phyloP scores from a whole-genome alignment of 2,329 filamentous ascomycete genomes.

The Leptographium procerum region DNA sequence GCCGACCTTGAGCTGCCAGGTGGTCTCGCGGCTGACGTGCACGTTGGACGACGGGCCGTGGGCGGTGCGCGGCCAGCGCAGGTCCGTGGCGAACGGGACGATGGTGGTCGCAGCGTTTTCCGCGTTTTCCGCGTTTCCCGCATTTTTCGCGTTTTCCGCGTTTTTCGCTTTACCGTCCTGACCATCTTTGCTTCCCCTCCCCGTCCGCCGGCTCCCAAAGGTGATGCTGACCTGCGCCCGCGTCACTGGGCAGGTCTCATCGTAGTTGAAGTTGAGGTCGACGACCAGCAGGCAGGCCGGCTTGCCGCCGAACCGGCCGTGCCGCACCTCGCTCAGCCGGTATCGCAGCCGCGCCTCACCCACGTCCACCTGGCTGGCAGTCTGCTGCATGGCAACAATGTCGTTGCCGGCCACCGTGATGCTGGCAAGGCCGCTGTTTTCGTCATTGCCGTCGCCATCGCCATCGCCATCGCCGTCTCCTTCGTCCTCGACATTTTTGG shows the following conservation, averaged over 20 bases:
- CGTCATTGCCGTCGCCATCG: too few species aligned
- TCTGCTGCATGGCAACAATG: neutral
- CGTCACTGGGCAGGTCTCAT: neutral
- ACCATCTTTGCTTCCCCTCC: too few species aligned
- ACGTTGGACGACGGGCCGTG: neutral
- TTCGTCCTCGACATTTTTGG: too few species aligned
- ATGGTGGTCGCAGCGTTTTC: neutral
- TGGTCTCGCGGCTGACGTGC: neutral
- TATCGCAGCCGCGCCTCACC: neutral
- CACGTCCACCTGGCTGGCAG: neutral
- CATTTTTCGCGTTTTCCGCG: too few species aligned
- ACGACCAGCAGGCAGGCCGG: neutral
- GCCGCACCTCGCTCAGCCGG: neutral
- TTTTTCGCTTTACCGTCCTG: too few species aligned
- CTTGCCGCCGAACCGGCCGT: neutral
- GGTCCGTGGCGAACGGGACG: neutral
- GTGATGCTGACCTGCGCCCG: neutral
- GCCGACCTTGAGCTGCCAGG: neutral
- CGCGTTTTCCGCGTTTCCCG: too few species aligned
- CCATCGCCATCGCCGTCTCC: too few species aligned
- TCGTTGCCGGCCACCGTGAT: neutral
- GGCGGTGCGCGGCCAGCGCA: neutral
- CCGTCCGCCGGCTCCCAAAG: neutral
- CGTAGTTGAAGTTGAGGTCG: neutral
- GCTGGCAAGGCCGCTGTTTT: too few species aligned